Evolutionary conservation across 1,139 yeast genomes (phyloP), one percentile per base, ranked within the genome.

Genomic region (Candida glucosophila): DNA sequence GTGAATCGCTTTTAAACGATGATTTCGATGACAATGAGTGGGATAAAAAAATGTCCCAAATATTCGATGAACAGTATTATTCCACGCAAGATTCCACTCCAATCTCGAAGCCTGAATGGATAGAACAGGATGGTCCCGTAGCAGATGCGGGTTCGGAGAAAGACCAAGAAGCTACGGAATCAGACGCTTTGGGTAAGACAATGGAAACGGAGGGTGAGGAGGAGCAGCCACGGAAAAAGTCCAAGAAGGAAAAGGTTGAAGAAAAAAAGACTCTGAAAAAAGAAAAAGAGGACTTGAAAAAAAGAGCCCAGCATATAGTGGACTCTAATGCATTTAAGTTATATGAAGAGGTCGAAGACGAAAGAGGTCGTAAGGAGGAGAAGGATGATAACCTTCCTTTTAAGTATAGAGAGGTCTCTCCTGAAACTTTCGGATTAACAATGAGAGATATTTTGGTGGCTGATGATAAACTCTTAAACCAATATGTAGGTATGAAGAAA

Each of bases 21-120:
- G 97, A 90, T 47, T 92, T 85, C 49, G 88, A 85, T 39, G 88
- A 81, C 43, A 74, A 78, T 21, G 93, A 82, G 35, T 92, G 98
- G 98, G 97, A 92, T 50, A 59, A 56, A 34, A 77, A 83, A 35
- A 78, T 92, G 79, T 75, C 80, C 21, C 79, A 82, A 45, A 72
- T 88, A 20, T 92, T 92, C 49, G 72, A 83, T 45, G 95, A 85
- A 30, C 85, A 77, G 32, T 85, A 71, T 44, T 83, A 85, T 42
- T 70, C 59, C 6, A 73, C 68, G 21, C 78, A 67, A 25, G 64
- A 54, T 8, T 7, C 50, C 31, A n/a, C n/a, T n/a, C n/a, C n/a
- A n/a, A n/a, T n/a, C n/a, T 52, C 42, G 13, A 63, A 63, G 36
- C 70, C 70, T 4, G 49, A 47, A 19, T 63, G 63, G 58, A 59